phyloP scores from a whole-genome alignment of 495 filamentous ascomycete species.

The Xylaria curta region DNA sequence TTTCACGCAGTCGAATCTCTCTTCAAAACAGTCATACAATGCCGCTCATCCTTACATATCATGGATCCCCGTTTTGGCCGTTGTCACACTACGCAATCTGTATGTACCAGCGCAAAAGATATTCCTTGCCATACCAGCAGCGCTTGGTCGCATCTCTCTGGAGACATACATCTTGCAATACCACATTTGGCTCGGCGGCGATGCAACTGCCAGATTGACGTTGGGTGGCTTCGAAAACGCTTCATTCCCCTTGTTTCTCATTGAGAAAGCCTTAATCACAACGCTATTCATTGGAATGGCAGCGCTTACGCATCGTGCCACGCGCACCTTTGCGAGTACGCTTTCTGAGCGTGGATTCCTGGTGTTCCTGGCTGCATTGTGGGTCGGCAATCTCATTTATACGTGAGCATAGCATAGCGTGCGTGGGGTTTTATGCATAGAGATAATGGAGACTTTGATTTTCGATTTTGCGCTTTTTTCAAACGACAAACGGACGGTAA shows the following conservation, averaged over 20 bases:
- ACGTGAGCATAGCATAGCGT: slow-evolving; percentile 27
- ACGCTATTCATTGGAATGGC: slow-evolving; percentile 30
- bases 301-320: slow-evolving; percentile 24
- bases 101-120: slow-evolving; percentile 46
- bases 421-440: slow-evolving; percentile 28
- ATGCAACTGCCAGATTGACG: slow-evolving; percentile 60
- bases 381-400: slow-evolving; percentile 30
- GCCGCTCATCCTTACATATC: slow-evolving; percentile 60
- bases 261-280: slow-evolving; percentile 33
- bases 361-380: slow-evolving; percentile 20
- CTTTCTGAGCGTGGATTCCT: slow-evolving; percentile 21
- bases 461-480: slow-evolving; percentile 24
- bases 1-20: slow-evolving; percentile 36
- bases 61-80: slow-evolving; percentile 59
- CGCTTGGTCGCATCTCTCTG: slow-evolving; percentile 61
- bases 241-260: slow-evolving; percentile 24
- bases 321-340: slow-evolving; percentile 17
- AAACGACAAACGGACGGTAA: slow-evolving; percentile 28
- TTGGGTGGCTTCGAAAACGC: slow-evolving; percentile 48
- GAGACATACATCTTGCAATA: slow-evolving; percentile 67
- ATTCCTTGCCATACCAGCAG: slow-evolving; percentile 56
- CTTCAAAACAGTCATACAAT: slow-evolving; percentile 55
- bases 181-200: slow-evolving; percentile 68
- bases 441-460: slow-evolving; percentile 28
- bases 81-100: slow-evolving; percentile 58